Evolutionary conservation across 2,329 filamentous ascomycete genomes (phyloP).

Genomic region (Paecilomyces formosus): DNA sequence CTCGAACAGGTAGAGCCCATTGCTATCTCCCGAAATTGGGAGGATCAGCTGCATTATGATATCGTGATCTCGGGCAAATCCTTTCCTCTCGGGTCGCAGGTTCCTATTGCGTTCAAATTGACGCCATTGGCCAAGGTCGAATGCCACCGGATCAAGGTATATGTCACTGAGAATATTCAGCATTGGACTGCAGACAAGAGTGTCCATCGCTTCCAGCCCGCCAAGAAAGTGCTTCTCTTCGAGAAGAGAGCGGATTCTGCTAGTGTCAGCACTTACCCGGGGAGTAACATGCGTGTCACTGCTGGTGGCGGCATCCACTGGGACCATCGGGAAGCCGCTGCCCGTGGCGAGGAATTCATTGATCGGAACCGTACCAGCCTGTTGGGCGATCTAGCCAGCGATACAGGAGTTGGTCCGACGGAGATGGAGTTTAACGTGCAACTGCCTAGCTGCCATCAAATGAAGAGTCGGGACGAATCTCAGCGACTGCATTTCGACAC

Average conservation of each 20-base stretch:
- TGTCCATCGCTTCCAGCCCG: slow-evolving; percentile 76
- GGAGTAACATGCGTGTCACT: slow-evolving; percentile 67
- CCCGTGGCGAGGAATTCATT: slow-evolving; percentile 48
- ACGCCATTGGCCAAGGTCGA: slow-evolving; percentile 90
- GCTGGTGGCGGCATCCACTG: slow-evolving; percentile 74
- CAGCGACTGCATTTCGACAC: slow-evolving; percentile 77
- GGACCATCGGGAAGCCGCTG: slow-evolving; percentile 49
- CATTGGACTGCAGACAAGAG: slow-evolving; percentile 83
- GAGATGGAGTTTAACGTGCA: slow-evolving; percentile 94
- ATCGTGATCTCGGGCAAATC: slow-evolving; percentile 95
- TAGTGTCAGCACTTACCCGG: slow-evolving; percentile 63
- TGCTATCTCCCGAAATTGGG: slow-evolving; percentile 87
- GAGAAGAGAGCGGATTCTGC: slow-evolving; percentile 80
- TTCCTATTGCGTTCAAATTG: slow-evolving; percentile 89
- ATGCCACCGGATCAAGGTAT: slow-evolving; percentile 86
- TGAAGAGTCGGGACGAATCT: slow-evolving; percentile 62
- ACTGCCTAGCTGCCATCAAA: slow-evolving; percentile 78
- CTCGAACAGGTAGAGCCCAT: slow-evolving; percentile 89
- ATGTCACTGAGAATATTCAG: slow-evolving; percentile 81
- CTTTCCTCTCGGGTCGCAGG: slow-evolving; percentile 78
- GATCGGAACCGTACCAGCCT: slow-evolving; percentile 58
- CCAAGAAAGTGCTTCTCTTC: slow-evolving; percentile 75
- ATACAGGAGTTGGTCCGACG: slow-evolving; percentile 74
- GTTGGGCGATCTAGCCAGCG: slow-evolving; percentile 69
- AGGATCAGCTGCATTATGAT: slow-evolving; percentile 91